These are phyloP conservation scores for Exophiala spinifera DNA, from an alignment of 2,329 filamentous ascomycete species.

Conservation along the genomic window DNA sequence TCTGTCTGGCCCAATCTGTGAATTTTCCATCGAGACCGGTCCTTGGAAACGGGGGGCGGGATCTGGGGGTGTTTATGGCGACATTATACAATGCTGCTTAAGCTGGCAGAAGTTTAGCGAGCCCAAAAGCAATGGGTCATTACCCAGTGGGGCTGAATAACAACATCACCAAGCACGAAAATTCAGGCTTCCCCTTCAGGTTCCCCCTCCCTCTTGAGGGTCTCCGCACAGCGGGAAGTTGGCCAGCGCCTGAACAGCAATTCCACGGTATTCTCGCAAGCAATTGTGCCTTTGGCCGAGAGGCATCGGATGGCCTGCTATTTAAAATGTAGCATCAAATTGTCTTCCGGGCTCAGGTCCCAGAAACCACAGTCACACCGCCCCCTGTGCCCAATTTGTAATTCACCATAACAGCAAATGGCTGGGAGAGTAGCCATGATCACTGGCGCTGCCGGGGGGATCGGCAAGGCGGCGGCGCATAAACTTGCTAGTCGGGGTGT, in stretches of 20 bases:
- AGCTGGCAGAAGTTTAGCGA: no score
- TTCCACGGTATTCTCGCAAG: neutral
- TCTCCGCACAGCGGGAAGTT: neutral
- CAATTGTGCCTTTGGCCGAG: neutral
- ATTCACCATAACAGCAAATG: slow-evolving; percentile 4
- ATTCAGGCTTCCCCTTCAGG: no score
- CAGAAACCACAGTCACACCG: neutral
- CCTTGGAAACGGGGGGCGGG: no score
- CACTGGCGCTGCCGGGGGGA: slow-evolving; percentile 20
- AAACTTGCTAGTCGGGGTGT: slow-evolving; percentile 20
- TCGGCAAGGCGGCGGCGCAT: slow-evolving; percentile 19
- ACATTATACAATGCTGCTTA: no score
- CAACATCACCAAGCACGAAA: neutral
- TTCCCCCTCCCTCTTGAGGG: neutral
- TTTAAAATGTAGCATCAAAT: neutral
- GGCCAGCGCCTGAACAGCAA: neutral
- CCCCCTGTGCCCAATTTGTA: neutral
- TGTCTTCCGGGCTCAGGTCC: no score
- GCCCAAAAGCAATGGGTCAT: no score
- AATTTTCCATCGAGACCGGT: no score
- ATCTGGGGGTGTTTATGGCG: no score
- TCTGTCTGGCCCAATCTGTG: no score
- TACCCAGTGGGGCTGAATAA: neutral
- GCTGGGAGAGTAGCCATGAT: slow-evolving; percentile 18
- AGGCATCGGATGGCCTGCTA: neutral